These are phyloP conservation scores for Mimosa bimucronata DNA, from an alignment of 306 rosid species.

Conservation along the genomic window DNA sequence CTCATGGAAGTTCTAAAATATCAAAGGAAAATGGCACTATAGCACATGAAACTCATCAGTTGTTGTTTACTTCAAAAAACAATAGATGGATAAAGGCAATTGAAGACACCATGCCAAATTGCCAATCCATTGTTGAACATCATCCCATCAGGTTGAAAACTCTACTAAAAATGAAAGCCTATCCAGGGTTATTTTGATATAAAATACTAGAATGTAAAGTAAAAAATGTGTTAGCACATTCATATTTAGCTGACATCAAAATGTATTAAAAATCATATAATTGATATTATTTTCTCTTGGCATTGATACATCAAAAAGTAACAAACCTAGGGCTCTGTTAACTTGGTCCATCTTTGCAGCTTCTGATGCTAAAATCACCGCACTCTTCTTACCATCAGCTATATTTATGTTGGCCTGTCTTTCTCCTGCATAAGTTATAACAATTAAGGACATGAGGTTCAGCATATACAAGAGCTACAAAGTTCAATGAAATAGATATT, in stretches of 20 bases:
- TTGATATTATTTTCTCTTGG: not conserved
- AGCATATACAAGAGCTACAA: conserved; percentile 28
- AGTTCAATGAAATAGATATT: conserved; percentile 14
- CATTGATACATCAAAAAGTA: conserved; percentile 11
- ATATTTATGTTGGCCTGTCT: conserved; percentile 86
- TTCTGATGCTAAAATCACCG: conserved; percentile 87
- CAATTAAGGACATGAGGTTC: conserved; percentile 28
- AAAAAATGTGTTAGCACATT: conserved; percentile 20
- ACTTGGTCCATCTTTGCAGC: conserved; percentile 86
- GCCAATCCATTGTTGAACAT: conserved; percentile 29
- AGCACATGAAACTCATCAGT: conserved; percentile 16
- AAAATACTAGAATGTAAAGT: conserved; percentile 18
- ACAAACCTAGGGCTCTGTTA: conserved; percentile 73
- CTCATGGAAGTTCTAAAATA: conserved; percentile 35
- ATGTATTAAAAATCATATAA: conserved; percentile 25
- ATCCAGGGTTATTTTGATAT: conserved; percentile 1
- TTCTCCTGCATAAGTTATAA: conserved; percentile 74
- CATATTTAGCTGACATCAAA: conserved; percentile 32
- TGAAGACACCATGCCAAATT: conserved; percentile 6
- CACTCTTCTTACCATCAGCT: conserved; percentile 85
- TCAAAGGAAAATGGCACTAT: conserved; percentile 22
- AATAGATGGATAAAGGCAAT: conserved; percentile 33
- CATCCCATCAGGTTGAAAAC: conserved; percentile 24
- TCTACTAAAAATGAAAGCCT: conserved; percentile 19
- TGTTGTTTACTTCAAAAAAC: not conserved